These are phyloP conservation scores for Globisporangium cystogenes DNA, from an alignment of 352 stramenopile genomes.

Conservation along the genomic window DNA sequence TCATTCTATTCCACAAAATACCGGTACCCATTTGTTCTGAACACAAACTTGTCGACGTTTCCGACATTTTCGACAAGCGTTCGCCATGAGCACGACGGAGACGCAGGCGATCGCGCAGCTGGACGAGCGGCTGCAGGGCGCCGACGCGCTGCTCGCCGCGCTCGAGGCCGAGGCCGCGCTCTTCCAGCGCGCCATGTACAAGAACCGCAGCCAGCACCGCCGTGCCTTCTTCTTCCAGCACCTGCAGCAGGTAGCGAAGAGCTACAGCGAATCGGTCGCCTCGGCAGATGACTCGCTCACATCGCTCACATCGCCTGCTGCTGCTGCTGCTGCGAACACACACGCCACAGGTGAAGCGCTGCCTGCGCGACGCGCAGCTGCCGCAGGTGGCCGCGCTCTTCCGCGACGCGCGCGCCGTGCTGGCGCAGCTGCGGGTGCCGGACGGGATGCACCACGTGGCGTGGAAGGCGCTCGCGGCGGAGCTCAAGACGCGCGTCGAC, in stretches of 20 bases:
- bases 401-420: constrained; percentile 25
- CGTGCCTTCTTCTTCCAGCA: constrained; percentile 79
- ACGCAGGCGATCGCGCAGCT: constrained; percentile 28
- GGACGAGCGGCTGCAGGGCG: constrained; percentile 27
- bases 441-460: constrained; percentile 60
- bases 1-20: too few species aligned
- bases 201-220: constrained; percentile 86
- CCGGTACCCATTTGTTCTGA: too few species aligned
- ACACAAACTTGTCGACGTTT: too few species aligned
- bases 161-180: constrained; percentile 53
- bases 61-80: too few species aligned
- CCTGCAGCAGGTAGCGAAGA: constrained; percentile 66
- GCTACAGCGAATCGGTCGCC: too few species aligned
- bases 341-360: constrained; percentile 50
- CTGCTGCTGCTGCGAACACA: too few species aligned
- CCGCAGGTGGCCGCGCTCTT: constrained; percentile 32
- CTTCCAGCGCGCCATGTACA: constrained; percentile 84
- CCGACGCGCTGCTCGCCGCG: constrained; percentile 24
- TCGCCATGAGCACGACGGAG: constrained; percentile 2
- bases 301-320: too few species aligned
- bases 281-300: too few species aligned
- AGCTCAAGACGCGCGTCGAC: constrained; percentile 56
- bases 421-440: constrained; percentile 40
- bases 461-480: constrained; percentile 61
- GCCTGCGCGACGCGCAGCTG: constrained; percentile 40